Evolutionary conservation across 2,329 filamentous ascomycete genomes (phyloP).

Genomic region (Magnaporthales sp.): DNA sequence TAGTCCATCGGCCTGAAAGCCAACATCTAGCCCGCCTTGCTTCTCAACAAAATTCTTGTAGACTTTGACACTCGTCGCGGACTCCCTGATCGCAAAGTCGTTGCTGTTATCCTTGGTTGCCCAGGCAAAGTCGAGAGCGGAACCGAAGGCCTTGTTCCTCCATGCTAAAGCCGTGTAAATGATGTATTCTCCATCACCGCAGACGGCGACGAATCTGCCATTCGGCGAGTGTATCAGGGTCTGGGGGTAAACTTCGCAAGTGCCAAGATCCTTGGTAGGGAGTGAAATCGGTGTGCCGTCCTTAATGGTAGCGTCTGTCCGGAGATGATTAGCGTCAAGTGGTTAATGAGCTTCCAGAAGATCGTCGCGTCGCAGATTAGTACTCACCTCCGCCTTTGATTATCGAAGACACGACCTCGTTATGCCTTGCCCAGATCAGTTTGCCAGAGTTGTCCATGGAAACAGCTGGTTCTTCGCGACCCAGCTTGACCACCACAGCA

Average conservation of each 20-base stretch:
- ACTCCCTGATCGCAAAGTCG: slow-evolving; percentile 95
- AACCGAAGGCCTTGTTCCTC: slow-evolving; percentile 95
- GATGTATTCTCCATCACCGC: slow-evolving; percentile 96
- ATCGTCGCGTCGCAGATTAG: background rate
- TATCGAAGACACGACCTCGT: slow-evolving; percentile 87
- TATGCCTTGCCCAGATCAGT: slow-evolving; percentile 91
- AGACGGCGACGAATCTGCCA: slow-evolving; percentile 73
- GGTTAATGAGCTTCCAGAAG: too few species aligned
- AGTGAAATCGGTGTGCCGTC: slow-evolving; percentile 82
- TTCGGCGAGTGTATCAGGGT: slow-evolving; percentile 95
- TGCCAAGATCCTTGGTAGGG: slow-evolving; percentile 88
- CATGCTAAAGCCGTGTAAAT: slow-evolving; percentile 96
- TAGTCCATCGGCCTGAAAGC: slow-evolving; percentile 88
- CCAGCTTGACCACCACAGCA: slow-evolving; percentile 95
- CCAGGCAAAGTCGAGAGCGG: slow-evolving; percentile 94
- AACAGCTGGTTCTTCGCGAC: slow-evolving; percentile 91
- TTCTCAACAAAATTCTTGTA: slow-evolving; percentile 98
- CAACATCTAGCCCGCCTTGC: slow-evolving; percentile 78
- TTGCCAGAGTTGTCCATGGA: slow-evolving; percentile 97
- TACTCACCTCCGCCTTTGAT: slow-evolving; percentile 76
- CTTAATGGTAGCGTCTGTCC: slow-evolving; percentile 65
- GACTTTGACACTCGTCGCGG: slow-evolving; percentile 86
- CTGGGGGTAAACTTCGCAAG: slow-evolving; percentile 93
- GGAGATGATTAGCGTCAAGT: slow-evolving; percentile 13
- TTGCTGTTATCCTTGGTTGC: slow-evolving; percentile 96